phyloP scores from a whole-genome alignment of 2,329 filamentous ascomycete genomes.

The Fusarium xyrophilum region DNA sequence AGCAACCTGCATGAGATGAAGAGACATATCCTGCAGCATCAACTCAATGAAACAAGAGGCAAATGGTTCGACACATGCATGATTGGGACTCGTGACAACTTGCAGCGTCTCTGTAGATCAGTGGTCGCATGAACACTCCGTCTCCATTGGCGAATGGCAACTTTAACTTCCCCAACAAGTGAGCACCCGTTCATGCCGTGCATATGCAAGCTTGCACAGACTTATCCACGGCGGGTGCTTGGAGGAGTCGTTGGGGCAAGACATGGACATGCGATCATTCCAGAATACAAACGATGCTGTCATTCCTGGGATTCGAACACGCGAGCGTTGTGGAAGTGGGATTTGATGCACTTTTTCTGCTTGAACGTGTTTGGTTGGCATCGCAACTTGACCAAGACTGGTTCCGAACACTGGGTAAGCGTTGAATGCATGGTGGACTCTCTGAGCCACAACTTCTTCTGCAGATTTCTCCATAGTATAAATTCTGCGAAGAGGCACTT shows the following conservation, averaged over 20 bases:
- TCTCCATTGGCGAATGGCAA: neutral
- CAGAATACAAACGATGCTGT: neutral
- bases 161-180: neutral
- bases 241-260: neutral
- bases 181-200: neutral
- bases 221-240: neutral
- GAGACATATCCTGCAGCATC: neutral
- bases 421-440: fast-evolving
- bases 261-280: neutral
- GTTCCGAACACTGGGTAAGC: neutral
- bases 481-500: too few relatives aligned
- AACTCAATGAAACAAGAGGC: neutral
- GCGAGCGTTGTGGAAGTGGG: fast-evolving
- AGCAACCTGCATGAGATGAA: neutral
- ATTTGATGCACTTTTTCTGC: fast-evolving
- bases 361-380: too few relatives aligned
- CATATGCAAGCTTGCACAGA: constrained; percentile 3
- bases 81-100: neutral
- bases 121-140: neutral
- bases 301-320: neutral
- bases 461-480: neutral
- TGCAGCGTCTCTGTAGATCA: neutral
- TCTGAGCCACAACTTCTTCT: neutral
- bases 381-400: fast-evolving
- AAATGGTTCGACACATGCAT: neutral